phyloP scores from a whole-genome alignment of 495 filamentous ascomycete species.

The Filosporella fistucella region DNA sequence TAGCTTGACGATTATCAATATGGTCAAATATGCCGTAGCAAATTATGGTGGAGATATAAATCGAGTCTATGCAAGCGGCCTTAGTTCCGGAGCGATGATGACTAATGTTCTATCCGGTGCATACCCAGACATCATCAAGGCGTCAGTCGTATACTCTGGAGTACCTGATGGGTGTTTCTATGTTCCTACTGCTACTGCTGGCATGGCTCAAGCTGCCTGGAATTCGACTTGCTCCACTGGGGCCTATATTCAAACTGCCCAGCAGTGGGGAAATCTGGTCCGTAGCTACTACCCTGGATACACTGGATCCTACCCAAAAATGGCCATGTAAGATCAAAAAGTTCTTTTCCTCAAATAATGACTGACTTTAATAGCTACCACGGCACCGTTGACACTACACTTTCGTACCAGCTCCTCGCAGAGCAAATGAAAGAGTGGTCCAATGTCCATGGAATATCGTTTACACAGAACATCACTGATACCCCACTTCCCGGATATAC shows the following conservation, averaged over 20 bases:
- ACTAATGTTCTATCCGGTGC: conserved; percentile 44
- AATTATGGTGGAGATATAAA: conserved; percentile 44
- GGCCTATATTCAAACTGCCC: conserved; percentile 34
- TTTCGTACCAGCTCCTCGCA: conserved; percentile 36
- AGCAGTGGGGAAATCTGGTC: conserved; percentile 42
- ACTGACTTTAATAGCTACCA: conserved; percentile 29
- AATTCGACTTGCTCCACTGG: conserved; percentile 18
- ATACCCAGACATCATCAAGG: conserved; percentile 50
- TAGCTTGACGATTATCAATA: conserved; percentile 52
- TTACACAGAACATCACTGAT: conserved; percentile 32
- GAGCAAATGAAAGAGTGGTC: conserved; percentile 40
- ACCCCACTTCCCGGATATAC: conserved; percentile 45
- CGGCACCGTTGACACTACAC: conserved; percentile 37
- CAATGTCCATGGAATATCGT: conserved; percentile 34
- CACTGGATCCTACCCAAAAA: conserved; percentile 36
- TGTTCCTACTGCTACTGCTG: conserved; percentile 34
- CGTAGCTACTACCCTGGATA: conserved; percentile 43
- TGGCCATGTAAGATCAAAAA: conserved; percentile 47
- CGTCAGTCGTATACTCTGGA: conserved; percentile 42
- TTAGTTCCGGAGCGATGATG: conserved; percentile 54
- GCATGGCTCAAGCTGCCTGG: conserved; percentile 25
- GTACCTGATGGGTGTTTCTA: conserved; percentile 45
- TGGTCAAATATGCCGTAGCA: conserved; percentile 49
- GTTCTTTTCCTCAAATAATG: not conserved
- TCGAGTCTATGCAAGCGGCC: conserved; percentile 45